Evolutionary conservation across 805 yeast genomes (phyloP), one percentile per base, ranked within the genome.

Genomic region (Starmerella khaoyaiensis): DNA sequence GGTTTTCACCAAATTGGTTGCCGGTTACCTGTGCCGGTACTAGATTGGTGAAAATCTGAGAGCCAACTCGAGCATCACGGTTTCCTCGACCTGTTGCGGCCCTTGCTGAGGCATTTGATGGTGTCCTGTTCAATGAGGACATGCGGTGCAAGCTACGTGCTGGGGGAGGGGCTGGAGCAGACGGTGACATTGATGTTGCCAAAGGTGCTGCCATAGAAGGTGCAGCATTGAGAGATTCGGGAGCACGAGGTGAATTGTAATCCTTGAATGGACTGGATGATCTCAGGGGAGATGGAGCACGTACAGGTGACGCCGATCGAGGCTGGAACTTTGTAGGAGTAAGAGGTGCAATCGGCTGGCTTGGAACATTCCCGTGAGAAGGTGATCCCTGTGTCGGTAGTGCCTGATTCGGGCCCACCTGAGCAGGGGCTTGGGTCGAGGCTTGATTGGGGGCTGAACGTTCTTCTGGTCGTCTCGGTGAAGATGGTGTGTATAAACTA

Each of bases 131-230:
- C 3, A 43, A 33, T 18, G 40, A 34, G 12, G 31, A 21, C 16
- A 25, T 22, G 9, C 47, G 44, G 34, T 31, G 31, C 31, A 43
- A 20, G 33, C 32, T 31, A 22, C 35, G 42, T 20, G 47, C 40
- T 11, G 48, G 35, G 17, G 49, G 49, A 10, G 49, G 45, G 7
- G 49, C 44, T 16, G 49, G 49, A 16, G 45, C 31, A 4, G 17
- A 4, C 20, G 26, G 17, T n/a, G n/a, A n/a, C n/a, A n/a, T n/a
- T 8, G 31, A 21, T 34, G 17, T n/a, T 11, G 24, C 19, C 4
- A 5, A 8, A 5, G 33, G 6, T 5, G 20, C 19, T 5, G 25
- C 17, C 3, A 16, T 21, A 4, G 33, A 28, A 14, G 20, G 18
- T 7, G 37, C 24, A 15, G 38, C 23, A 20, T 23, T 28, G 16